phyloP scores from a whole-genome alignment of 2,329 filamentous ascomycete genomes.

The Zymoseptoria passerinii region DNA sequence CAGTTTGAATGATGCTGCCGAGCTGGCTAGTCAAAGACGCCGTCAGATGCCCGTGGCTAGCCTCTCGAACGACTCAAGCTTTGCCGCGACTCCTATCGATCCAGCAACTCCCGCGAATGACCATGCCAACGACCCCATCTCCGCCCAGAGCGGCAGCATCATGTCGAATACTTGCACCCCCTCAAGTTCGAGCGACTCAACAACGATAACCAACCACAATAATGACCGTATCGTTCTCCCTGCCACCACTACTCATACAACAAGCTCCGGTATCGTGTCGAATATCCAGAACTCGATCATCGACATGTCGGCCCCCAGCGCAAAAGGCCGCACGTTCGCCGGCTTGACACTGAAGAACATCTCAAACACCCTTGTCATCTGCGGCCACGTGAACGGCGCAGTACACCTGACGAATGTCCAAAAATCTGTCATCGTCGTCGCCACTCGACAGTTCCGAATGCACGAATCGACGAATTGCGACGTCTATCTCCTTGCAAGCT shows the following conservation, averaged over 20 bases:
- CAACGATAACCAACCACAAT: slow-evolving; percentile 57
- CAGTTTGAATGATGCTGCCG: slow-evolving; percentile 49
- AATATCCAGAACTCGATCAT: slow-evolving; percentile 64
- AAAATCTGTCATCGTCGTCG: slow-evolving; percentile 67
- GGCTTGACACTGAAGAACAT: slow-evolving; percentile 63
- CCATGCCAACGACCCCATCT: slow-evolving; percentile 34
- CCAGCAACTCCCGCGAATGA: slow-evolving; percentile 19
- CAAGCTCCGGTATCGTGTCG: slow-evolving; percentile 64
- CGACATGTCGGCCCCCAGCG: slow-evolving; percentile 65
- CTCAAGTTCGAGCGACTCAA: slow-evolving; percentile 48
- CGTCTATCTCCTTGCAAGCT: slow-evolving; percentile 73
- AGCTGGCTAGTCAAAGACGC: slow-evolving; percentile 41
- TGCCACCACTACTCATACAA: slow-evolving; percentile 59
- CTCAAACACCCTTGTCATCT: slow-evolving; percentile 62
- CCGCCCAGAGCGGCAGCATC: slow-evolving; percentile 41
- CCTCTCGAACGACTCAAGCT: slow-evolving; percentile 33
- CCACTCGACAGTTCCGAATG: slow-evolving; percentile 82
- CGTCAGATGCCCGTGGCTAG: slow-evolving; percentile 37
- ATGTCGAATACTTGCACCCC: slow-evolving; percentile 32
- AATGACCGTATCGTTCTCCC: slow-evolving; percentile 72
- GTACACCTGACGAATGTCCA: slow-evolving; percentile 71
- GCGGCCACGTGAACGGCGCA: slow-evolving; percentile 69
- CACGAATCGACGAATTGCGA: slow-evolving; percentile 76
- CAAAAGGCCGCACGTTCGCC: slow-evolving; percentile 48
- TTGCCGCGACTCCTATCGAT: slow-evolving; percentile 31